Conservation (phyloP, 495 filamentous ascomycete genomes). For the Neurospora sp. region DNA sequence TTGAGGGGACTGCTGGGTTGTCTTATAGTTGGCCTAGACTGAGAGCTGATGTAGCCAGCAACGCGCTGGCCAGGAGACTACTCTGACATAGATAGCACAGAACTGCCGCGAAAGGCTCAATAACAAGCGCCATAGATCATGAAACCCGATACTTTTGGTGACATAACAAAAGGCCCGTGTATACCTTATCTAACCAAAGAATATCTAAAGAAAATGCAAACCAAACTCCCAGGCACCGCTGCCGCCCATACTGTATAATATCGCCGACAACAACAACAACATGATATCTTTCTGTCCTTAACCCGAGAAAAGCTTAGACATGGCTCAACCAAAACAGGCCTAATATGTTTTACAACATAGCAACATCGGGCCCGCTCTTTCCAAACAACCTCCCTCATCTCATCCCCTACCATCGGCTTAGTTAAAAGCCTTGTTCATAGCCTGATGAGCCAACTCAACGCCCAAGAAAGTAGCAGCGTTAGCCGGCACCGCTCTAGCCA, state of each 20-base stretch:
- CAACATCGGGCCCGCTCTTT: background rate
- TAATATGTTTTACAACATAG: background rate
- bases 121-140: background rate
- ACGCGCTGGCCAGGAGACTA: background rate
- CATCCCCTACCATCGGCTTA: background rate
- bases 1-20: background rate
- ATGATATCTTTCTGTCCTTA: background rate
- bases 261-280: background rate
- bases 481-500: constrained; percentile 87
- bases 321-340: background rate
- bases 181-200: background rate
- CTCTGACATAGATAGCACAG: background rate
- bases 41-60: background rate
- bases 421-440: constrained; percentile 63
- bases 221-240: background rate
- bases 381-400: background rate
- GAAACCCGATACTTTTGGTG: background rate
- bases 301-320: background rate
- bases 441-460: constrained; percentile 73
- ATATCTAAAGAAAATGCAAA: background rate
- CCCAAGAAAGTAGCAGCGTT: constrained; percentile 71
- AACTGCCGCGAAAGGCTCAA: background rate
- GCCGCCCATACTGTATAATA: background rate
- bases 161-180: background rate
- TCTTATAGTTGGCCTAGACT: background rate